Evolutionary conservation across 495 filamentous ascomycete species (phyloP), one percentile per base, ranked within the genome.

Genomic region (Parmelia sp.): DNA sequence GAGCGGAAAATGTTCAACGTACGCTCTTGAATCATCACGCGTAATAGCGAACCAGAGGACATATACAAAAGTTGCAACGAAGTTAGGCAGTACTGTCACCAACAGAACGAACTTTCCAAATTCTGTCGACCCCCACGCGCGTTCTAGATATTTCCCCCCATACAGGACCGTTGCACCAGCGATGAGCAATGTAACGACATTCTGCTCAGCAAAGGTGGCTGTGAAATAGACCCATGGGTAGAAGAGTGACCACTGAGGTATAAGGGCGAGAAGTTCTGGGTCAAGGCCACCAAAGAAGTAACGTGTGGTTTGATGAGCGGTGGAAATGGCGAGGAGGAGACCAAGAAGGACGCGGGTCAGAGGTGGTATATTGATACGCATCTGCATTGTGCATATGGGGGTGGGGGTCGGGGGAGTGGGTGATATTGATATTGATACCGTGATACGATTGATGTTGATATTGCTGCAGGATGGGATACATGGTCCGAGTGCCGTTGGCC

Each of bases 151-250:
- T 67, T 91, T 86, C 11, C 95, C 94, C 27, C 92, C 95, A 79
- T 96, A 91, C 76, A 96, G 93, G 45, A 97, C 75, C 23, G 93
- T 94, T 35, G 86, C 78, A 15, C 83, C 87, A 63, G 92, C 91
- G 59, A 97, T 83, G 19, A 85, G 75, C 6, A 97, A 80, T 35
- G 91, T 94, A 72, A 96, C 88, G 72, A 96, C 81, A 71, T 97
- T 97, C 74, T 90, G 90, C 75, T 98, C 94, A 57, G 96, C 90
- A 53, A 97, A 83, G 0, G 92, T 90, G 14, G 94, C 89, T 0
- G 89, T 89, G 39, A 92, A 68, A 68, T 96, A 90, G 7, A 90
- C 91, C 94, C 94, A 98, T 3, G 95, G 94, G 72, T 95, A 96
- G 71, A 88, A 84, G 31, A 93, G 77, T 58, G 91, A 91, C 47